Base-by-base conservation (phyloP, 805 yeast genomes). In the Ogataea paradorogensis region DNA sequence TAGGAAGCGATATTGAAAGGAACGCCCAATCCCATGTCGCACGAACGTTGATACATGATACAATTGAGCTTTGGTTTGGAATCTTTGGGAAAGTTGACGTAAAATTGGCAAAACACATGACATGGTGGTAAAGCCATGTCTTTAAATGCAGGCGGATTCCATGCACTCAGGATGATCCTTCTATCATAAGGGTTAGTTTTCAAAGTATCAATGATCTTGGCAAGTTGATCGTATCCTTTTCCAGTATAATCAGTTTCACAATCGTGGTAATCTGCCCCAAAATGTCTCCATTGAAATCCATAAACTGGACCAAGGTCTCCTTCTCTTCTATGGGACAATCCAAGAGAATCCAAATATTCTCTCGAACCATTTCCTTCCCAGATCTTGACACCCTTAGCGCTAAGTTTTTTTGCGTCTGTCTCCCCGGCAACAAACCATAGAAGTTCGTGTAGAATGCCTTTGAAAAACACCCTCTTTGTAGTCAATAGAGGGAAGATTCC, bases 21-120 rank as follows among this genome's bases (percentile, higher is more conserved):
- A 15, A 93, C 98, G 10, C 99, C 99, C n/a, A 93, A 74, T 0
- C 99, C 99, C 96, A 93, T 90, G 59, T 93, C 99, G 64, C 98
- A 91, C n/a, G 96, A 85, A 55, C 99, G 78, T 67, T 93, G 99
- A 64, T 93, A 93, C 69, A 93, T 69, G 43, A 84, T 76, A 61
- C 99, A 93, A 9, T 93, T 84, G 40, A 93, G 73, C 54, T 73
- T 79, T 15, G 95, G 95, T 52, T 65, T 78, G 4, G 58, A 43
- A 20, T 67, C 68, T 35, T 65, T 59, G n/a, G 95, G 91, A 67
- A 84, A 85, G 53, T 76, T 84, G 27, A 93, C 99, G 60, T 85
- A 93, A 58, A 93, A 93, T 63, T 93, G 99, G 40, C 95, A 82
- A 58, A 93, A 86, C 16, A 93, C 95, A 63, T 93, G 99, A 58